Percentiles rank a stretch among this genome's conserved stretches.
These are phyloP conservation scores for Arabis alpina DNA, from an alignment of 345 rosid species.

Conservation along the genomic window DNA sequence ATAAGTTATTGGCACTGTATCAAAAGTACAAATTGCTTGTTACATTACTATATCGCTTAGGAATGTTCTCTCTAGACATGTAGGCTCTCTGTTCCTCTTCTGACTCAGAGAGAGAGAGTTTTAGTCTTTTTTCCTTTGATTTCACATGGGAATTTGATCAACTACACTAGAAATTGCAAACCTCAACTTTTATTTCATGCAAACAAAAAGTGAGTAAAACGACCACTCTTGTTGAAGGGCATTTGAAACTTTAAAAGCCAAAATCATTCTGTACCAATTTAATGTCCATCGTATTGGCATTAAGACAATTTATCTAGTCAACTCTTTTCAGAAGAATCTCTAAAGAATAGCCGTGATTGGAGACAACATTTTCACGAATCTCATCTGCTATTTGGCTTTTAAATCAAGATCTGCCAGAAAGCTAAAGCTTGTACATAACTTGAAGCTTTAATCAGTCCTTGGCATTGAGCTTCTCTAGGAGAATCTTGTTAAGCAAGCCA, in stretches of 20 bases:
- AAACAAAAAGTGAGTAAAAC: neutral
- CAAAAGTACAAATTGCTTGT: neutral
- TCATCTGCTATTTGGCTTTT: constrained; percentile 4
- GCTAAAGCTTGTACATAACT: constrained; percentile 18
- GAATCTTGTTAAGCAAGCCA: constrained; percentile 80
- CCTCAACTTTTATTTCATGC: neutral
- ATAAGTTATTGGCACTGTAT: neutral
- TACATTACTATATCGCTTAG: constrained; percentile 3
- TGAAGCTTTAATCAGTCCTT: constrained; percentile 47
- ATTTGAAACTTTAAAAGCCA: neutral
- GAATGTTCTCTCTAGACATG: neutral
- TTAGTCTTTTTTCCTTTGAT: neutral
- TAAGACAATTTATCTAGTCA: neutral
- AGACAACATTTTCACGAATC: neutral
- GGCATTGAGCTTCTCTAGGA: constrained; percentile 69
- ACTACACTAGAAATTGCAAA: neutral
- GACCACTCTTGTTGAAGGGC: constrained; percentile 4
- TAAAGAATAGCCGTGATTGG: neutral
- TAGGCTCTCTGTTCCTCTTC: constrained; percentile 5
- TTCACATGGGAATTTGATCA: neutral
- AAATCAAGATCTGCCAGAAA: neutral
- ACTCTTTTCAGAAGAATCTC: neutral
- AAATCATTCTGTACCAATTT: constrained; percentile 11
- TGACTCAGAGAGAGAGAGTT: neutral
- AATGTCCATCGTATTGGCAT: neutral